Evolutionary conservation across 2,329 filamentous ascomycete species (phyloP), one percentile per base, ranked within the genome.

Genomic region (Pestalotiopsis sp.): DNA sequence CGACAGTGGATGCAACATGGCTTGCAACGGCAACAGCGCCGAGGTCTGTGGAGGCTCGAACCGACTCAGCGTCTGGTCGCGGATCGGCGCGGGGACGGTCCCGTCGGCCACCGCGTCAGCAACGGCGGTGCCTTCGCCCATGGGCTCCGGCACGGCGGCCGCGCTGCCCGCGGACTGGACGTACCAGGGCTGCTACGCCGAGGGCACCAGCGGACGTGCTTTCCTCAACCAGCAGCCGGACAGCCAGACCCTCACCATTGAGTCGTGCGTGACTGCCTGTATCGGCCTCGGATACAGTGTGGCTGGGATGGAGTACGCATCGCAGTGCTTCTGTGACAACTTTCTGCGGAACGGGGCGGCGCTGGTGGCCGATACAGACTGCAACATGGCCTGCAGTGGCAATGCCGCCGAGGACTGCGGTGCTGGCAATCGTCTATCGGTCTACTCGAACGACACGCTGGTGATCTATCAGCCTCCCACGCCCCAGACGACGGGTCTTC

Each of bases 11-110:
- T 85, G 83, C 75, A 75, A 73, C 69, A 84, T 82, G 80, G 65
- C 78, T 49, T 84, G 84, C 76, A 81, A 80, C 49, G 83, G 81
- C 69, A 81, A 84, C 72, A 73, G 73, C 20, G 79, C 76, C 36
- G 83, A 84, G 67, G 76, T 77, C 69, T 84, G 82, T 69, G 83
- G 82, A 52, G 72, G 70, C 3, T 52, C 69, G 9, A 65, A 63
- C 38, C 69, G 69, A 14, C 41, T 74, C 27, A 72, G 69, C 27
- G 70, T 74, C n/a, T 74, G 72, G 72, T 69, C 68, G 9, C 68
- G 62, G 5, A 68, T 67, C 25, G 68, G 68, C 9, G 59, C 65
- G 1, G 66, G 68, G 9, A 52, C 66, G 4, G 65, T 38, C 31
- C 68, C 68, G 7, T 57, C 58, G 7, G 52, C 66, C 4, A 68